phyloP scores from a whole-genome alignment of 2,329 filamentous ascomycete genomes.

The Sporothrix luriei region DNA sequence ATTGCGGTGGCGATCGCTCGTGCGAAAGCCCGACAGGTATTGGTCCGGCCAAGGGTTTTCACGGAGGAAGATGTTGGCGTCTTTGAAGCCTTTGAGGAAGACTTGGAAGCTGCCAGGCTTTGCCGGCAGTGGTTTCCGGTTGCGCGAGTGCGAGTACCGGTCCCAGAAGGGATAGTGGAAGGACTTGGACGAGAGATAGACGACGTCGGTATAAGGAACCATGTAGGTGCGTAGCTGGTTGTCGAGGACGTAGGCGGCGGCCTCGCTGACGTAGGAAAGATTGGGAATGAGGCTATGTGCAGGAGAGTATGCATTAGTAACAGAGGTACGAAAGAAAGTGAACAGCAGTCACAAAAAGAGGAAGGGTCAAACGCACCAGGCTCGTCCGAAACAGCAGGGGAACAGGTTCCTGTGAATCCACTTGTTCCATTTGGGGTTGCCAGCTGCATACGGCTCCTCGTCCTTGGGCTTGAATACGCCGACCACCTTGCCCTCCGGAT shows the following conservation, averaged over 20 bases:
- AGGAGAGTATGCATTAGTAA: background rate
- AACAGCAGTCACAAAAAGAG: no score
- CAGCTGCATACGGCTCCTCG: slow-evolving; percentile 94
- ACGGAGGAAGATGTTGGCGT: slow-evolving; percentile 91
- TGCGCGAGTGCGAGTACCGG: slow-evolving; percentile 81
- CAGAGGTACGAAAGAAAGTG: background rate
- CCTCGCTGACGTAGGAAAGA: slow-evolving; percentile 95
- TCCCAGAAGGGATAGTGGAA: slow-evolving; percentile 99
- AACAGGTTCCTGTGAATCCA: slow-evolving; percentile 99
- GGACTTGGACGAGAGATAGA: slow-evolving; percentile 90
- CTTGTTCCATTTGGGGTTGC: slow-evolving; percentile 99
- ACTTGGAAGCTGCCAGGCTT: slow-evolving; percentile 97
- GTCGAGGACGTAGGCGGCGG: slow-evolving; percentile 93
- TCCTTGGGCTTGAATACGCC: slow-evolving; percentile 99
- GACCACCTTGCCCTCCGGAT: slow-evolving; percentile 88
- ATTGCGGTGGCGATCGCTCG: slow-evolving; percentile 66
- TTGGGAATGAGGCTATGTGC: slow-evolving; percentile 79
- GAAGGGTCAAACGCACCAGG: slow-evolving; percentile 60
- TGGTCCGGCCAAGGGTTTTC: slow-evolving; percentile 98
- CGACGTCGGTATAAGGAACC: slow-evolving; percentile 95
- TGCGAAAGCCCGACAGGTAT: slow-evolving; percentile 69
- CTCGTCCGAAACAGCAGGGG: slow-evolving; percentile 93
- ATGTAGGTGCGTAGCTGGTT: slow-evolving; percentile 85
- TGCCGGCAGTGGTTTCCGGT: slow-evolving; percentile 80
- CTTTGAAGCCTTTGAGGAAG: slow-evolving; percentile 94